phyloP scores from a whole-genome alignment of 148 eudicot genomes.

The Spergularia bocconei region DNA sequence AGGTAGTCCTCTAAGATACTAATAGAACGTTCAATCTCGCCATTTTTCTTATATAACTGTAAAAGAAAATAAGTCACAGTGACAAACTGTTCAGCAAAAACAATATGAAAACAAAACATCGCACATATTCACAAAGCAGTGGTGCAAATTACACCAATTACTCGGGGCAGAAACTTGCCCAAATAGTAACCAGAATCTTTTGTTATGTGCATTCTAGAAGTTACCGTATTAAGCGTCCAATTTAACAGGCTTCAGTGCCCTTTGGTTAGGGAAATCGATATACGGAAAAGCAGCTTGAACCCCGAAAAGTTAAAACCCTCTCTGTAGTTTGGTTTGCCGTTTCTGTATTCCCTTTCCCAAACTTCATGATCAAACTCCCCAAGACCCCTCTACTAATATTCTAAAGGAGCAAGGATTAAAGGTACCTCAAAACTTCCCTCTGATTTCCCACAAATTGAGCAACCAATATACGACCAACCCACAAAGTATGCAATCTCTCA shows the following conservation, averaged over 20 bases:
- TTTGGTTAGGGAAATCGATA: no score
- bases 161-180: background rate
- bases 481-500: background rate
- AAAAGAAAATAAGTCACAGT: constrained; percentile 22
- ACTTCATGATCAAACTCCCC: no score
- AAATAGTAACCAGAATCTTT: background rate
- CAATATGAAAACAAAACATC: background rate
- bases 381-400: no score
- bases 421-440: no score
- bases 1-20: constrained; percentile 60
- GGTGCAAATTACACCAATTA: background rate
- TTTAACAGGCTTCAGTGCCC: background rate
- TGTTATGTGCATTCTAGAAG: background rate
- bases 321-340: no score
- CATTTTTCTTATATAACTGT: constrained; percentile 64
- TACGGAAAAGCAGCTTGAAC: no score
- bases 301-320: no score
- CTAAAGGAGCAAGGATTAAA: no score
- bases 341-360: no score
- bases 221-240: background rate
- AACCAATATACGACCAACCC: background rate
- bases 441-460: no score
- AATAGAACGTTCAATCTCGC: constrained; percentile 51
- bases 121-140: background rate
- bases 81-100: background rate